Conservation (phyloP, 257 asterid species). For the Verbascum thapsus region DNA sequence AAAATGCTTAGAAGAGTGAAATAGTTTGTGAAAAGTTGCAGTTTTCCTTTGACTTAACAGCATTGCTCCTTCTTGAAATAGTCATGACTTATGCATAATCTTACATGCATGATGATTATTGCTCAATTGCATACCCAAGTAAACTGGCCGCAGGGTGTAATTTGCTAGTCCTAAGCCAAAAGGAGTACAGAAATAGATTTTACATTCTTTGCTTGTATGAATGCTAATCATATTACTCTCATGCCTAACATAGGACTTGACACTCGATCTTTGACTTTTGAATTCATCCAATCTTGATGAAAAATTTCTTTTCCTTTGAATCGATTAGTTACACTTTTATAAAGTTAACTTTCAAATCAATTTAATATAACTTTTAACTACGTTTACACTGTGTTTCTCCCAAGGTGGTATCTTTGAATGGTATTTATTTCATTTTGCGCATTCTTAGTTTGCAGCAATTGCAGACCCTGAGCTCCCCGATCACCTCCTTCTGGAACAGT, state of each 20-base stretch:
- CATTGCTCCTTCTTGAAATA: background rate
- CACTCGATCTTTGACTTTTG: background rate
- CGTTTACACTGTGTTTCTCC: conserved; percentile 15
- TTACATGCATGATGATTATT: background rate
- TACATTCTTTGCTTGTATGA: conserved; percentile 1
- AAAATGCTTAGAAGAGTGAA: background rate
- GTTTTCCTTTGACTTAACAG: conserved; percentile 6
- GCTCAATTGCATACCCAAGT: conserved; percentile 8
- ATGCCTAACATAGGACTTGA: background rate
- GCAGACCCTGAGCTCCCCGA: conserved; percentile 97
- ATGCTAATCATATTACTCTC: conserved; percentile 4
- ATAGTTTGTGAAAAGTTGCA: background rate
- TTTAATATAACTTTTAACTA: background rate
- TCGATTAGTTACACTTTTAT: conserved; percentile 2
- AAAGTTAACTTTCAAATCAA: background rate
- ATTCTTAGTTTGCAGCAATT: conserved; percentile 70
- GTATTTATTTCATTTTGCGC: conserved; percentile 13
- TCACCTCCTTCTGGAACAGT: conserved; percentile 92
- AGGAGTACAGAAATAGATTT: conserved; percentile 1
- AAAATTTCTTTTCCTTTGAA: background rate
- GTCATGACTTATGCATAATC: background rate
- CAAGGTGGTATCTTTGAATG: conserved; percentile 12
- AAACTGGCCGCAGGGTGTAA: conserved; percentile 9
- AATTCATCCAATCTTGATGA: background rate
- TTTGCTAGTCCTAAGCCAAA: conserved; percentile 10